Evolutionary conservation across 2,329 filamentous ascomycete genomes (phyloP).

Genomic region (Cytospora piceae): DNA sequence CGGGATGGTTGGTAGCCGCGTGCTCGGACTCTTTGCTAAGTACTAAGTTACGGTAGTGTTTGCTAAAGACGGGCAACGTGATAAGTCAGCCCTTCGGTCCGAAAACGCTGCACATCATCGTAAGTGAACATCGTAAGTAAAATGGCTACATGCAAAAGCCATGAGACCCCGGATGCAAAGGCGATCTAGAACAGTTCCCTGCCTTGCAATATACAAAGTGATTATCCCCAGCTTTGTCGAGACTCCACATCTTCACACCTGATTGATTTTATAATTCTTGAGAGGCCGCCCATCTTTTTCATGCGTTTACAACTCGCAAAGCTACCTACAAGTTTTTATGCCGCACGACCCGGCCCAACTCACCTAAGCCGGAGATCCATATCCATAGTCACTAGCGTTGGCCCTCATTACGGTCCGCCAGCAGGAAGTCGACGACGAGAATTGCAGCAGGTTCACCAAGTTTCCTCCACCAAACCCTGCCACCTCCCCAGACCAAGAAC

Average conservation of each 20-base stretch:
- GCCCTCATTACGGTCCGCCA: neutral
- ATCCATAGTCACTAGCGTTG: conserved; percentile 3
- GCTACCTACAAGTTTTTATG: conserved; percentile 8
- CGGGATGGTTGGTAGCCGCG: neutral
- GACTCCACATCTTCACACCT: too few relatives aligned
- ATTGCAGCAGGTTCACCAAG: neutral
- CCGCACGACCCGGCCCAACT: conserved; percentile 13
- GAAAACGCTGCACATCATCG: conserved; percentile 8
- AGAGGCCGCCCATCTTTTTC: conserved; percentile 11
- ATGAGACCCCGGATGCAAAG: neutral
- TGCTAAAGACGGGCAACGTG: neutral
- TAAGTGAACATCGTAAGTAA: conserved; percentile 10
- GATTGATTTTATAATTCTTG: neutral
- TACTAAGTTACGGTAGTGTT: neutral
- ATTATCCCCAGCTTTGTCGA: neutral
- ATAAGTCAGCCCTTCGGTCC: conserved; percentile 14
- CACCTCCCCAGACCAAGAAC: conserved; percentile 30
- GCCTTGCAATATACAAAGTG: neutral
- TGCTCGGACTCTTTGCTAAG: neutral
- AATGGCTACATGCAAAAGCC: neutral
- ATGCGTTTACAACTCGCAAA: conserved; percentile 21
- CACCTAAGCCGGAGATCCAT: conserved; percentile 22
- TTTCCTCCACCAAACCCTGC: neutral
- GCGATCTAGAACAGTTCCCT: neutral
- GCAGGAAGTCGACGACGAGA: conserved; percentile 4